Evolutionary conservation across 306 rosid species (phyloP).

Genomic region (Trichosanthes cucumerina): DNA sequence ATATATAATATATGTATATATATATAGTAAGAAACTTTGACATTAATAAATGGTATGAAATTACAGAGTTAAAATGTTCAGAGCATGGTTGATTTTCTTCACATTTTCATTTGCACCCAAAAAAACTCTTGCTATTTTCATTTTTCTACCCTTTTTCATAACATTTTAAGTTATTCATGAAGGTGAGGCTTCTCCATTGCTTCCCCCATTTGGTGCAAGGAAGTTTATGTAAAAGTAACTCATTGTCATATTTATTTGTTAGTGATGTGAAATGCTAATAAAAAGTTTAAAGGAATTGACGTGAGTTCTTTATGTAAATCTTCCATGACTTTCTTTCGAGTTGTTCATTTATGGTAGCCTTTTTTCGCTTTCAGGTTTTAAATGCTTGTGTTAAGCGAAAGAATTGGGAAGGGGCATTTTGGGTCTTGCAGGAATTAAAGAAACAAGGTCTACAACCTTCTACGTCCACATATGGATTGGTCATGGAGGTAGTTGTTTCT

Average conservation of each 20-base stretch:
- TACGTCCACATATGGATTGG: constrained; percentile 69
- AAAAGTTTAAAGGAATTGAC: not conserved
- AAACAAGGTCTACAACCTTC: constrained; percentile 41
- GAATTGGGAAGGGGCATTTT: constrained; percentile 97
- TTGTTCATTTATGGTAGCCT: not conserved
- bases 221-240: not conserved
- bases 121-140: not conserved
- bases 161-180: not conserved
- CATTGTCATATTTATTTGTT: not conserved
- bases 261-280: not conserved
- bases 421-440: constrained; percentile 90
- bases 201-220: not conserved
- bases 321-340: not conserved
- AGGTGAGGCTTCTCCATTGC: not conserved
- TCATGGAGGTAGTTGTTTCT: constrained; percentile 67
- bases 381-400: constrained; percentile 72
- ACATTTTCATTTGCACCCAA: not conserved
- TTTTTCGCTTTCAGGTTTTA: constrained; percentile 50
- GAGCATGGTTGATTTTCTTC: not conserved
- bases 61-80: not conserved
- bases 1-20: too few relatives aligned
- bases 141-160: not conserved
- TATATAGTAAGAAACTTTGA: not conserved
- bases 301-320: not conserved
- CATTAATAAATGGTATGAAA: not conserved